A percentile compares a stretch with the other conserved stretches of the same genome.
phyloP scores from a whole-genome alignment of 805 yeast genomes.

The Kodamaea neixiangensis region DNA sequence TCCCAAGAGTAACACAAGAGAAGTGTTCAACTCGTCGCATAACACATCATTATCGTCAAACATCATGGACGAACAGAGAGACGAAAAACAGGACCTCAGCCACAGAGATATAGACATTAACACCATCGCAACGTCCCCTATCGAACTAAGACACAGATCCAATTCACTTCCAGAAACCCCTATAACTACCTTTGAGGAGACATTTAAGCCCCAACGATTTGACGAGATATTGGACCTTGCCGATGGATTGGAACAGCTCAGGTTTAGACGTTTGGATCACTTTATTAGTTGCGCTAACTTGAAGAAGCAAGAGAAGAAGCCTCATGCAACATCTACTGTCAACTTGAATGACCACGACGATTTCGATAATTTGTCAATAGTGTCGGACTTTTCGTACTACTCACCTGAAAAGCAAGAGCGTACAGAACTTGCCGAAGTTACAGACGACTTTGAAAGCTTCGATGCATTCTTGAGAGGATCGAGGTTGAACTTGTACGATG shows the following conservation, averaged over 20 bases:
- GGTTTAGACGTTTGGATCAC: conserved; percentile 23
- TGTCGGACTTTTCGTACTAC: conserved; percentile 25
- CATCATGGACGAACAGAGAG: conserved; percentile 13
- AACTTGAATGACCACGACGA: conserved; percentile 14
- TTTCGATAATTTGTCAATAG: conserved; percentile 22
- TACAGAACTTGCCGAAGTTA: no score
- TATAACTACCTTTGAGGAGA: background rate
- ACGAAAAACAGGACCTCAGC: background rate
- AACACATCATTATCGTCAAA: conserved; percentile 16
- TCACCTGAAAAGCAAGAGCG: conserved; percentile 18
- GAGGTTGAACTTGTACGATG: conserved; percentile 30
- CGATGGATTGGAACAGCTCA: conserved; percentile 16
- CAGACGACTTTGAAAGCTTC: conserved; percentile 29
- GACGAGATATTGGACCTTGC: conserved; percentile 9
- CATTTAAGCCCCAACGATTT: conserved; percentile 6
- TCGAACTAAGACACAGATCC: conserved; percentile 15
- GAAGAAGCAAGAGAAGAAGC: background rate
- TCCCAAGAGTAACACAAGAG: conserved; percentile 1
- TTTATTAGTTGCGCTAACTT: conserved; percentile 22
- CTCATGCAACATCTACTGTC: background rate
- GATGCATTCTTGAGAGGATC: conserved; percentile 36
- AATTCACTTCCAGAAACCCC: conserved; percentile 24
- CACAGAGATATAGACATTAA: conserved; percentile 3
- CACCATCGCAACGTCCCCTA: conserved; percentile 16
- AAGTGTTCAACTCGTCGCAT: conserved; percentile 4